Evolutionary conservation across 2,329 filamentous ascomycete genomes (phyloP).

Genomic region (Byssochlamys sp.): DNA sequence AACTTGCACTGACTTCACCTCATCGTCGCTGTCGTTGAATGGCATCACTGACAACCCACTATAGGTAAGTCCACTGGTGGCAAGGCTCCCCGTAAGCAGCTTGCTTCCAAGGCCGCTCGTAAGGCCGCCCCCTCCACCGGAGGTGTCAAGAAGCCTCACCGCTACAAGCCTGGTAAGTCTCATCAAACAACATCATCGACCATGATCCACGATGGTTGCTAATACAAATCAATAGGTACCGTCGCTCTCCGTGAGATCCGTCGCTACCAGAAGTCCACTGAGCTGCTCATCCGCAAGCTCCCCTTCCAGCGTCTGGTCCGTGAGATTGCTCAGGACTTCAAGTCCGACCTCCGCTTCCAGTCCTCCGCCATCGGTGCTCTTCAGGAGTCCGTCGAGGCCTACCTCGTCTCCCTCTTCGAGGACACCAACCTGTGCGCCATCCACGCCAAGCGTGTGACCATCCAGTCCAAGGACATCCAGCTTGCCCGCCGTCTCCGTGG

Average conservation of each 20-base stretch:
- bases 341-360: constrained; percentile 94
- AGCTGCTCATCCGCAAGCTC: constrained; percentile 91
- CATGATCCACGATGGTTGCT: constrained; percentile 4
- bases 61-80: constrained; percentile 65
- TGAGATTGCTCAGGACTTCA: constrained; percentile 94
- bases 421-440: constrained; percentile 98
- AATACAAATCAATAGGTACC: constrained; percentile 48
- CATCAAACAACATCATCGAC: constrained; percentile 5
- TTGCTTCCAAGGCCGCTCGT: constrained; percentile 96
- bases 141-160: constrained; percentile 91
- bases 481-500: constrained; percentile 89
- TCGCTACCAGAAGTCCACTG: constrained; percentile 94
- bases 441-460: constrained; percentile 98
- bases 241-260: constrained; percentile 97
- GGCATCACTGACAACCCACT: constrained; percentile 17
- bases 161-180: constrained; percentile 65
- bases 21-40: constrained; percentile 11
- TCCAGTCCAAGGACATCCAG: constrained; percentile 90
- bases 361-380: constrained; percentile 93
- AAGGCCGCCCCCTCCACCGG: constrained; percentile 96
- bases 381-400: constrained; percentile 97
- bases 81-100: constrained; percentile 80
- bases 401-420: constrained; percentile 95
- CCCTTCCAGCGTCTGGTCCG: constrained; percentile 96
- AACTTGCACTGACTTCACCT: constrained; percentile 11